These are phyloP conservation scores for Blastobotrys attinorum DNA, from an alignment of 805 yeast genomes.

Conservation along the genomic window DNA sequence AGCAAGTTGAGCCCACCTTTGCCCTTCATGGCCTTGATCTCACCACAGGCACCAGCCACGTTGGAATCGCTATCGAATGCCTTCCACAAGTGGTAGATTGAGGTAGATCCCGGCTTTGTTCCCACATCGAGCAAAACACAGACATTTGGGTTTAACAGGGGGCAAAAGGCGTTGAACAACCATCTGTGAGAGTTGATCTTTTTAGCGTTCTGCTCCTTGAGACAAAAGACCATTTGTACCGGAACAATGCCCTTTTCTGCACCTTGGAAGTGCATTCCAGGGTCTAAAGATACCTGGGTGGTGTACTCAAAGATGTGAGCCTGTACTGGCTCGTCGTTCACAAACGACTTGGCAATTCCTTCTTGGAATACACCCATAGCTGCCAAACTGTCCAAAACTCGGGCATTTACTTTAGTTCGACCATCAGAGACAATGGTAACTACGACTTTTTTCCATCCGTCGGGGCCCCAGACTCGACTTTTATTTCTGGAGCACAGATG, in stretches of 20 bases:
- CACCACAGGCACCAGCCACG: constrained; percentile 99
- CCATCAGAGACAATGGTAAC: constrained; percentile 93
- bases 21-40: constrained; percentile 92
- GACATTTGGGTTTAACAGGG: constrained; percentile 84
- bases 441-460: constrained; percentile 94
- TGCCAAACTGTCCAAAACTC: constrained; percentile 79
- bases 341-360: constrained; percentile 91
- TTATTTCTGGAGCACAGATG: constrained; percentile 74
- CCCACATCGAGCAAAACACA: constrained; percentile 93
- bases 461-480: constrained; percentile 89
- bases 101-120: constrained; percentile 82
- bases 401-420: constrained; percentile 75
- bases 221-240: constrained; percentile 85
- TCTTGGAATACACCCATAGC: constrained; percentile 97
- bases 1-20: constrained; percentile 70
- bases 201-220: constrained; percentile 86
- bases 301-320: constrained; percentile 96
- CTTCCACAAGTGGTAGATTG: constrained; percentile 93
- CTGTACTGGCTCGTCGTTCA: constrained; percentile 82
- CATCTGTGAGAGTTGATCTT: constrained; percentile 97
- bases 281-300: constrained; percentile 87
- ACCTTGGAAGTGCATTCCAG: constrained; percentile 82
- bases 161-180: constrained; percentile 94
- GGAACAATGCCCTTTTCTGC: constrained; percentile 88
- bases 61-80: constrained; percentile 94